Base-by-base conservation (phyloP, 176 grass and related monocot genomes). In the Metroxylon sagu region DNA sequence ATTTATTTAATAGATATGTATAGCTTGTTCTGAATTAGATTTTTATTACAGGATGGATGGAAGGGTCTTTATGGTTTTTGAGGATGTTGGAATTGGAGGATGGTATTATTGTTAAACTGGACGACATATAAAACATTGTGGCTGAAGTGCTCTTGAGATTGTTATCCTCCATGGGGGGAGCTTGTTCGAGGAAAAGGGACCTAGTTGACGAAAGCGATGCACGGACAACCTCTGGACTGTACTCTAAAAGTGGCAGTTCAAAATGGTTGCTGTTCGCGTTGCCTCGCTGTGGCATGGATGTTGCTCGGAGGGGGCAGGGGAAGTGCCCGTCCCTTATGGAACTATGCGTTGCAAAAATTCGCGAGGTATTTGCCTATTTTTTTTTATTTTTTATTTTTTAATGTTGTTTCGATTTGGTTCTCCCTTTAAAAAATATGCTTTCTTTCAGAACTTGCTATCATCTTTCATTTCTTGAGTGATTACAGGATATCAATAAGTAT, bases 121-220 rank as follows among this genome's bases (percentile, higher is more conserved):
- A 43, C 8, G 35, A 10, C 35, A 14, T 43, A 43, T 43, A 43
- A 43, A 12, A 1, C 12, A 43, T 10, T 43, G 35, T 43, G 35
- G 8, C 35, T 43, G 35, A 43, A 43, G 35, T 14, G 35, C 10
- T 43, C 10, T 43, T 2, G 28, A 54, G 31, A 52, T 77, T 48
- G 48, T 18, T 53, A 19, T 62, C 12, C 15, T 25, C 8, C 18
- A 98, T 98, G 93, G 93, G 93, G 49, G 83, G 84, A 56, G 84
- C 79, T 62, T 98, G 93, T 71, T 98, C 93, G 1, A 89, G 93
- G 80, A 98, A 81, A 66, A 92, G 84, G 65, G 64, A 89, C 4
- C 49, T 78, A 25, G 54, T 73, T 26, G 64, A 85, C 5, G 88
- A 83, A 59, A 76, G 75, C 12, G 78, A 75, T 27, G 3, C 7